phyloP scores from a whole-genome alignment of 2,329 filamentous ascomycete genomes.

The Epichloe baconii region DNA sequence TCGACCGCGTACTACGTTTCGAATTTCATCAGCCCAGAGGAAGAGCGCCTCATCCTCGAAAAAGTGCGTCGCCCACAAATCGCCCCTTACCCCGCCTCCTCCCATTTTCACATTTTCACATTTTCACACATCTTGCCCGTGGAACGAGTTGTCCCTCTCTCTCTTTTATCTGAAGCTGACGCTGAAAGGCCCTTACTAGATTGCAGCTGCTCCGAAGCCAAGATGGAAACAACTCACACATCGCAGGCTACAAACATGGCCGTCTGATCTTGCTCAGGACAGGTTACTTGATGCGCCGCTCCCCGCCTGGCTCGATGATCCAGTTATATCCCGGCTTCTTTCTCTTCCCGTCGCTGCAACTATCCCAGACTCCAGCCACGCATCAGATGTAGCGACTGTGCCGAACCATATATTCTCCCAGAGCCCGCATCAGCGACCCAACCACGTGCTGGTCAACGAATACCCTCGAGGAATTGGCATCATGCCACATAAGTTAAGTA shows the following conservation, averaged over 20 bases:
- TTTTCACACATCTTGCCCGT: neutral
- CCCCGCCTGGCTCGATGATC: conserved; percentile 60
- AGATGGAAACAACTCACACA: conserved; percentile 83
- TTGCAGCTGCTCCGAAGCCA: conserved; percentile 53
- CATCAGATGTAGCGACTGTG: neutral
- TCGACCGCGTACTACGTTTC: conserved; percentile 69
- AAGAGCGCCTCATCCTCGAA: conserved; percentile 57
- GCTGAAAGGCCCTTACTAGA: conserved; percentile 21
- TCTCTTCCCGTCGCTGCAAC: conserved; percentile 30
- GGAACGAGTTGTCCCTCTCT: neutral
- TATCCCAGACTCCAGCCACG: neutral
- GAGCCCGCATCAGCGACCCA: conserved; percentile 65
- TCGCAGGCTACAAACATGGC: conserved; percentile 82
- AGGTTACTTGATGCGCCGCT: conserved; percentile 62
- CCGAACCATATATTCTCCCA: conserved; percentile 35
- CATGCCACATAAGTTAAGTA: conserved; percentile 70
- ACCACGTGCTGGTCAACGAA: conserved; percentile 90
- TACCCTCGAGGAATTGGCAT: conserved; percentile 84
- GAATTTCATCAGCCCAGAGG: conserved; percentile 64
- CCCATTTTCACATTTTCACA: neutral
- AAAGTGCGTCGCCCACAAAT: conserved; percentile 40
- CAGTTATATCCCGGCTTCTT: conserved; percentile 50
- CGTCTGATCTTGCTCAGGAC: conserved; percentile 67
- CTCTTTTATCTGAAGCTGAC: conserved; percentile 1
- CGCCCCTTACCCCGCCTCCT: neutral